phyloP scores from a whole-genome alignment of 2,329 filamentous ascomycete genomes.

The Aspergillus persii region DNA sequence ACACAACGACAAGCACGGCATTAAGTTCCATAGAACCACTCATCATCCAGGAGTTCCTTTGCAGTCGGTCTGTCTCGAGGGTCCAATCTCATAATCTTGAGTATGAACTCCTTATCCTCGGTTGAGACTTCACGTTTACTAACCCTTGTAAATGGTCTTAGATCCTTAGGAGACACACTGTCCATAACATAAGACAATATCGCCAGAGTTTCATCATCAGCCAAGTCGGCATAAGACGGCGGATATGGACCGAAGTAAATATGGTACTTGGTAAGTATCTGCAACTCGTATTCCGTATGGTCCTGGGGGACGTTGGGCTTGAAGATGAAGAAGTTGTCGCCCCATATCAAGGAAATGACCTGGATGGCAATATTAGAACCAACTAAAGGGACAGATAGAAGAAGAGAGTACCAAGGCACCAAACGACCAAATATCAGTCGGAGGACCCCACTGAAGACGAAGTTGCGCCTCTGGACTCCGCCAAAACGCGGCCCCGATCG shows the following conservation, averaged over 20 bases:
- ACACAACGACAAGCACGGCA: too few relatives aligned
- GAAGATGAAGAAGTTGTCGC: conserved; percentile 20
- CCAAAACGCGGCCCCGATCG: conserved; percentile 21
- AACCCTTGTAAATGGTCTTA: conserved; percentile 11
- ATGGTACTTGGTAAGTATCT: conserved; percentile 23
- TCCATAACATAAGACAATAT: not conserved
- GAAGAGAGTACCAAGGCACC: conserved; percentile 16
- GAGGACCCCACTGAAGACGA: conserved; percentile 22
- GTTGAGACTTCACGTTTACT: too few relatives aligned
- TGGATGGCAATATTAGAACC: not conserved
- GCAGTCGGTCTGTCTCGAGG: not conserved
- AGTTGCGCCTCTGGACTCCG: conserved; percentile 26
- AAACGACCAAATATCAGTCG: conserved; percentile 29
- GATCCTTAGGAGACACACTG: conserved; percentile 14
- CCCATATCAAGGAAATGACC: conserved; percentile 23
- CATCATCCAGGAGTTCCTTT: not conserved
- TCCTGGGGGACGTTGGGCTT: conserved; percentile 20
- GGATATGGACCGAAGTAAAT: conserved; percentile 24
- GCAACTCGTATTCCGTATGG: conserved; percentile 22
- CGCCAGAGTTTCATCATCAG: conserved; percentile 11
- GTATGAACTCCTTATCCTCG: too few relatives aligned
- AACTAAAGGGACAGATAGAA: not conserved
- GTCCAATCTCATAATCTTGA: not conserved
- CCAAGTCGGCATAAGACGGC: conserved; percentile 18
- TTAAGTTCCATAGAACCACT: not conserved